Base-by-base conservation (phyloP, 2,329 filamentous ascomycete species). In the Paecilomyces fulvus region DNA sequence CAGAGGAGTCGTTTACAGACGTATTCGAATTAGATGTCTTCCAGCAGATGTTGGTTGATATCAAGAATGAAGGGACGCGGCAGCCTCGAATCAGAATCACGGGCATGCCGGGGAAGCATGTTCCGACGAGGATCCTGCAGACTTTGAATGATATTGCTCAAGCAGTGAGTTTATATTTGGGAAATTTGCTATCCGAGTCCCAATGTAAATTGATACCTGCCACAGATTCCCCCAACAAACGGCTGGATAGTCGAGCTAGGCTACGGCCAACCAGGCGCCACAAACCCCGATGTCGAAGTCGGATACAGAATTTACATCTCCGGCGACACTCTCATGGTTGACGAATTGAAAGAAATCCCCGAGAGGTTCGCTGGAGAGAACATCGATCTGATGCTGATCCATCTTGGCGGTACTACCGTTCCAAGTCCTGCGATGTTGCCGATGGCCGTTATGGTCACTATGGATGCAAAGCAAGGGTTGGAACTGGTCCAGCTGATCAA, bases 361-460 rank as follows among this genome's bases (percentile, higher is more conserved):
- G 66, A 80, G 58, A 74, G 79, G 51, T 83, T 85, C 60, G 70
- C 73, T 17, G 75, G 75, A 2, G 72, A 81, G 52, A 76, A 77
- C 31, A 81, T 88, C 55, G 83, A 88, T 63, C 69, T 87, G 54
- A 87, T 88, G 84, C 75, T 88, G 11, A 75, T 84, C 1, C 85
- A 88, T 59, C 70, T 88, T 0, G 84, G 84, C 20, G 84, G 84
- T 2, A 87, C 84, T 0, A 87, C 83, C 3, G 82, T 88, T 30
- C 85, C 84, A 0, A 77, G 79, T 0, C 82, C 83, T 0, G 75
- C 76, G 4, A 63, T 83, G 66, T 82, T 83, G 49, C 68, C 87
- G 58, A 57, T 87, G 23, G 86, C 87, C 79, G 79, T 87, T 6
- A 87, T 87, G 84, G 81, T 87, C 2, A 87, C 84, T 0, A 88